A percentile compares a stretch with the other conserved stretches of the same genome.
Conservation (phyloP, 345 rosid species). For the Dimocarpus longan region DNA sequence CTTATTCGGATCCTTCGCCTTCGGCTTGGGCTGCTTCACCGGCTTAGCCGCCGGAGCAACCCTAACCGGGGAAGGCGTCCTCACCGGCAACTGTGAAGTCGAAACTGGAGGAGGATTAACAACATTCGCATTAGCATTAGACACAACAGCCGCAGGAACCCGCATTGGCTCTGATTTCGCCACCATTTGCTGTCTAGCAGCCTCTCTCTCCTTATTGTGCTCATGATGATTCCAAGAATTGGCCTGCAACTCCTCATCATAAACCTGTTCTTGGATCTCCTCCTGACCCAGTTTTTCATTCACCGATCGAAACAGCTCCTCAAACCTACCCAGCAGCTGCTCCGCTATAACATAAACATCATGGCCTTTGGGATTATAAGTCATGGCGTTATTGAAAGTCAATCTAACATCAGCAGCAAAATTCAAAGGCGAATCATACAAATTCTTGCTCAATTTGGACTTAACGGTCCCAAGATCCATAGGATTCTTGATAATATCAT, state of each 20-base stretch:
- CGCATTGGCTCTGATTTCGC: constrained; percentile 33
- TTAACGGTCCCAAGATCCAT: constrained; percentile 87
- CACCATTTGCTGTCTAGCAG: constrained; percentile 17
- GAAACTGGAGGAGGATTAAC: neutral
- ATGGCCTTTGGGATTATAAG: constrained; percentile 74
- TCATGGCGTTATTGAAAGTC: constrained; percentile 75
- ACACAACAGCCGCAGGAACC: constrained; percentile 18
- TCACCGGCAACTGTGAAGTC: constrained; percentile 36
- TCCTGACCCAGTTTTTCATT: constrained; percentile 34
- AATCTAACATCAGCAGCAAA: constrained; percentile 74
- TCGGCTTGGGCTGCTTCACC: constrained; percentile 67
- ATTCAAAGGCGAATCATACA: constrained; percentile 54
- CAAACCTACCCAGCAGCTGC: constrained; percentile 52
- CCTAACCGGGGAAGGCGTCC: constrained; percentile 41
- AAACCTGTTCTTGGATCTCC: constrained; percentile 16
- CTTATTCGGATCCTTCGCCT: constrained; percentile 83
- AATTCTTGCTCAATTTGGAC: constrained; percentile 45
- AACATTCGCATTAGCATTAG: constrained; percentile 13
- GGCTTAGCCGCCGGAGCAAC: constrained; percentile 40
- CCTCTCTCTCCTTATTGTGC: constrained; percentile 22
- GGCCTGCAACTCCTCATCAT: constrained; percentile 39
- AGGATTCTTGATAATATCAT: constrained; percentile 58
- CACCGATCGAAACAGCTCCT: constrained; percentile 48
- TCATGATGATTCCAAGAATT: constrained; percentile 52
- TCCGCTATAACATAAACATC: constrained; percentile 62